Evolutionary conservation across 2,329 filamentous ascomycete species (phyloP), one percentile per base, ranked within the genome.

Genomic region (Acephala macrosclerotiorum): DNA sequence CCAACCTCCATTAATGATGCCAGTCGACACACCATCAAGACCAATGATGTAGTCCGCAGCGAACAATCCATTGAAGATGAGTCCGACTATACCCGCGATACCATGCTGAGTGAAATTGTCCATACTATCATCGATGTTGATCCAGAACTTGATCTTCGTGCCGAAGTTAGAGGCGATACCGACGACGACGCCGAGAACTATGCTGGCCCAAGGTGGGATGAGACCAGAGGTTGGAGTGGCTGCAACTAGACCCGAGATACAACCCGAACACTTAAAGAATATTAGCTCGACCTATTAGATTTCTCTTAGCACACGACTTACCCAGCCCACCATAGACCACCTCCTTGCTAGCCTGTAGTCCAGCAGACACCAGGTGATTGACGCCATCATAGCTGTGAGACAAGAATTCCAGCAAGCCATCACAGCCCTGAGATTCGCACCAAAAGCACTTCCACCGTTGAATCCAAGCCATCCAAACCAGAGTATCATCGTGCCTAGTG

Each of bases 381-480:
- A 91, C 47, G 89, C 95, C 75, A 97, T 97, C 83, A 94, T 93
- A 78, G 93, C 95, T 38, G 75, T 69, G 58, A 76, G 66, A 83
- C 96, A 97, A 66, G 92, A 93, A 86, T 98, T 98, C 95, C 94
- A 99, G 88, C 93, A 97, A 63, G 96, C 95, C 89, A 97, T 96
- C 71, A 91, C 90, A 62, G 96, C 96, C 71, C 96, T 92, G 61
- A 98, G 86, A 83, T 97, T 97, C 72, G 94, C 93, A 73, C 95
- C 94, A 73, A 97, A 97, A 47, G 95, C 84, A 26, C 94, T 97
- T 70, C 96, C 96, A 74, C 95, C 96, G 85, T 99, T 99, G 88
- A 99, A 99, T 62, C 94, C 96, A 70, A 99, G 85, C 96, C 96
- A 99, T 76, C 96, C 96, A 76, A 98, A 98, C 94, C 94, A 98